A percentile compares a stretch with the other conserved stretches of the same genome.
phyloP scores from a whole-genome alignment of 176 grass and related monocot genomes.

The Oryza rufipogon region DNA sequence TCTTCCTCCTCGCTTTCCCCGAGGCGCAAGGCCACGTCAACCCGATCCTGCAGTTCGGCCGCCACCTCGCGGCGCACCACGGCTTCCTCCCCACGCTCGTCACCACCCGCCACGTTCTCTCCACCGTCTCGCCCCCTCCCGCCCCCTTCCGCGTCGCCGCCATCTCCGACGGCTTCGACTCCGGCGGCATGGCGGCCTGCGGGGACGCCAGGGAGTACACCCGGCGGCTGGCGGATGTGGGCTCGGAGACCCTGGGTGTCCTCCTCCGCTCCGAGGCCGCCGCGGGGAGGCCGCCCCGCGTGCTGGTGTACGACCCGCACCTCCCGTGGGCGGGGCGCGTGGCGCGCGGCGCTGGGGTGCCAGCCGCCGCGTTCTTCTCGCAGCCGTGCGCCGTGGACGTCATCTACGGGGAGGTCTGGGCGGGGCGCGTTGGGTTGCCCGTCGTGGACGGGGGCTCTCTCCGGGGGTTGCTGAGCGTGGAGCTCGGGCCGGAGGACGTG shows the following conservation, averaged over 20 bases:
- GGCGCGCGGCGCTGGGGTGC: background rate
- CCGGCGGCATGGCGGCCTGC: background rate
- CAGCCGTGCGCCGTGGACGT: background rate
- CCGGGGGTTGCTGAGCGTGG: background rate
- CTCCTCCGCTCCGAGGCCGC: background rate
- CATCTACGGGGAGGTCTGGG: background rate
- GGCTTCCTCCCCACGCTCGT: constrained; percentile 31
- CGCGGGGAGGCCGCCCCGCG: background rate
- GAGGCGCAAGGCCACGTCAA: constrained; percentile 29
- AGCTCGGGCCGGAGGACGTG: background rate
- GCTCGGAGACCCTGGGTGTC: background rate
- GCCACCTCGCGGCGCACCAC: constrained; percentile 2
- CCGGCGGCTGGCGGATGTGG: background rate
- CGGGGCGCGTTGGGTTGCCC: background rate
- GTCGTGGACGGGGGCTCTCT: background rate
- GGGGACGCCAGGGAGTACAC: background rate
- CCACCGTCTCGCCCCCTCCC: background rate
- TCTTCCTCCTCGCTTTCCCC: background rate
- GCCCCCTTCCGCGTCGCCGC: background rate
- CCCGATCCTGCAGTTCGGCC: constrained; percentile 31
- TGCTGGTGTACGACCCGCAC: constrained; percentile 28
- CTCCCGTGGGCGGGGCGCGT: background rate
- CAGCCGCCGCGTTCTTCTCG: background rate
- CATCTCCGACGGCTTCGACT: background rate
- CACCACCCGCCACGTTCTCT: constrained; percentile 12